Conservation (phyloP, 2,329 filamentous ascomycete species). For the Penicillium hordei region DNA sequence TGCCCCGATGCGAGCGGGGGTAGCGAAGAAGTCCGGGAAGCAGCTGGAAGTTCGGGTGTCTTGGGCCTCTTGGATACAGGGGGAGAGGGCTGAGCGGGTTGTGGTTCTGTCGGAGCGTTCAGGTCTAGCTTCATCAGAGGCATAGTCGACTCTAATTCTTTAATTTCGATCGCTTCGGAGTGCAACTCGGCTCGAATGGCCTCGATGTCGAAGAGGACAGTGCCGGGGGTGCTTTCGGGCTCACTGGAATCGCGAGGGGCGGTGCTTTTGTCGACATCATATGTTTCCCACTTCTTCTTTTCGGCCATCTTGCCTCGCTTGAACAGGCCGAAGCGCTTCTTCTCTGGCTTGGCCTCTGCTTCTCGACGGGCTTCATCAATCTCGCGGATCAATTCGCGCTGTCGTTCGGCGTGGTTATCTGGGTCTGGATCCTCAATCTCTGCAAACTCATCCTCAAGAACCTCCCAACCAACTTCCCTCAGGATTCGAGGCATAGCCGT, state of each 20-base stretch:
- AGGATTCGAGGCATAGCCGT: conserved; percentile 85
- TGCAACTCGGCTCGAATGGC: conserved; percentile 86
- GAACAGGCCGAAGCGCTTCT: conserved; percentile 74
- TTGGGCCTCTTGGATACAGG: conserved; percentile 41
- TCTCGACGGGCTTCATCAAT: conserved; percentile 92
- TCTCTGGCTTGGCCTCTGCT: conserved; percentile 75
- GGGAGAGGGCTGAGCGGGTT: conserved; percentile 23
- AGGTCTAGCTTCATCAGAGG: conserved; percentile 83
- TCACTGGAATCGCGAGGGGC: conserved; percentile 30
- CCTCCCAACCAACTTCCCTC: conserved; percentile 83
- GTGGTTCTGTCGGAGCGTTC: conserved; percentile 27
- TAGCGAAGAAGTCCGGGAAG: conserved; percentile 22
- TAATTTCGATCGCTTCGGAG: conserved; percentile 67
- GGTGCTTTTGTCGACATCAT: conserved; percentile 63
- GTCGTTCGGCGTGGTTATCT: conserved; percentile 82
- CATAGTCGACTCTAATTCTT: conserved; percentile 81
- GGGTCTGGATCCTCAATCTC: conserved; percentile 98
- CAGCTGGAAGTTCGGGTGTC: conserved; percentile 27
- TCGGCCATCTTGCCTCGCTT: conserved; percentile 70
- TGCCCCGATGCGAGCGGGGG: conserved; percentile 16
- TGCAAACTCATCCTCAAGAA: conserved; percentile 88
- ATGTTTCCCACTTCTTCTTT: conserved; percentile 92
- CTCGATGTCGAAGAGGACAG: conserved; percentile 89
- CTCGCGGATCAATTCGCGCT: conserved; percentile 91
- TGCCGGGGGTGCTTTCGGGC: conserved; percentile 35